Evolutionary conservation across 2,329 filamentous ascomycete species (phyloP).

Genomic region (Diaporthe sp.): DNA sequence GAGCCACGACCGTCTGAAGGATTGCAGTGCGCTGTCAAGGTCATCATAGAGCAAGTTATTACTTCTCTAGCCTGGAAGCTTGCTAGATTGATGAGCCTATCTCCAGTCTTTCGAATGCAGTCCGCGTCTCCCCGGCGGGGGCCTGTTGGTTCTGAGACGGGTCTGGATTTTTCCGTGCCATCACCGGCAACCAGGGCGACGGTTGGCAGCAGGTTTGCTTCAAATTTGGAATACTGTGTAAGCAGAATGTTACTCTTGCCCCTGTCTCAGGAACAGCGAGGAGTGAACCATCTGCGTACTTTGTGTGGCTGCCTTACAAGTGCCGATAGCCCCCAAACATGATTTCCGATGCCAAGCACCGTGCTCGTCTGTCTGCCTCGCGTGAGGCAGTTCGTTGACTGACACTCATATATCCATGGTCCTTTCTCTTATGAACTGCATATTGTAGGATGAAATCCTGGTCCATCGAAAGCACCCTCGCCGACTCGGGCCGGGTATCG

Average conservation of each 20-base stretch:
- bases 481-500: neutral
- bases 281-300: neutral
- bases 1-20: neutral
- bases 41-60: conserved; percentile 9
- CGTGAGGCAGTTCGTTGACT: neutral
- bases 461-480: neutral
- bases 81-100: neutral
- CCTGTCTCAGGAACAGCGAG: neutral
- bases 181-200: neutral
- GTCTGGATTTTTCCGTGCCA: neutral
- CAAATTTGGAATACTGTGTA: conserved; percentile 2
- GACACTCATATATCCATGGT: neutral
- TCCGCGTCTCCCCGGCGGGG: neutral
- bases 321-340: neutral
- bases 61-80: neutral
- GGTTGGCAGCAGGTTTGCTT: neutral
- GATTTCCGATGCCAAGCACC: conserved; percentile 10
- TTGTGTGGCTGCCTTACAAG: neutral
- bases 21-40: neutral
- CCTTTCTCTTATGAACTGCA: too few relatives aligned
- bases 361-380: neutral
- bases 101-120: neutral
- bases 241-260: neutral
- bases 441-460: neutral
- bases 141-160: conserved; percentile 1